Conservation (phyloP, 768 basidiomycete genomes). For the Dentipellis sp. region DNA sequence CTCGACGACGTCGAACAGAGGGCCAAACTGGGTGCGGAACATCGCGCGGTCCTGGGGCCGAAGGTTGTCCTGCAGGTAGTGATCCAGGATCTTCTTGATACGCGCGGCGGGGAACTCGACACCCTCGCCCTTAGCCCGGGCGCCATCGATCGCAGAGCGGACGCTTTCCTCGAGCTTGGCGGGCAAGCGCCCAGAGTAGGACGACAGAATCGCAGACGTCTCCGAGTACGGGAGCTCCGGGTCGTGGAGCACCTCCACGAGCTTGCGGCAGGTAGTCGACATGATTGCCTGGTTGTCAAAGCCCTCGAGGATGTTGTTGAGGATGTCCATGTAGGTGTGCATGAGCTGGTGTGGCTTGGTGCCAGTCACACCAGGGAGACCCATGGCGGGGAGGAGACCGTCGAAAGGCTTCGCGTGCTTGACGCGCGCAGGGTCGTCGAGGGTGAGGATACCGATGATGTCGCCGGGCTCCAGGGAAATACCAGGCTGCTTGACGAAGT, state of each 20-base stretch:
- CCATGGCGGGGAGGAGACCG: constrained; percentile 83
- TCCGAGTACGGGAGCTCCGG: constrained; percentile 87
- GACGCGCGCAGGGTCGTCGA: constrained; percentile 93
- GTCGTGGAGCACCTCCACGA: constrained; percentile 73
- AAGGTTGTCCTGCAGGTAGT: constrained; percentile 74
- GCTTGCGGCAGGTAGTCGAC: constrained; percentile 77
- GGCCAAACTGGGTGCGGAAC: constrained; percentile 63
- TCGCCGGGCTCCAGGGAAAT: constrained; percentile 95
- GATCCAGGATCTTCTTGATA: constrained; percentile 79
- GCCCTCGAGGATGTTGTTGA: constrained; percentile 90
- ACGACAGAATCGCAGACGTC: constrained; percentile 71
- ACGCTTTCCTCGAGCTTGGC: constrained; percentile 83
- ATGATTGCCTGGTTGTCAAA: constrained; percentile 95
- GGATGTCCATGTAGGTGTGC: constrained; percentile 57
- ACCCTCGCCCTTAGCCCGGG: constrained; percentile 61
- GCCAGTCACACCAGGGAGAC: constrained; percentile 76
- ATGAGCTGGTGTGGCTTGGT: constrained; percentile 87
- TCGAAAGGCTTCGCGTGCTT: constrained; percentile 99
- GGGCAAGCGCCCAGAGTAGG: constrained; percentile 90
- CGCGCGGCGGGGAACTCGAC: constrained; percentile 87
- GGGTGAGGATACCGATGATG: constrained; percentile 91
- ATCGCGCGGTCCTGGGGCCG: constrained; percentile 72
- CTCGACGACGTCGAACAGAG: constrained; percentile 69
- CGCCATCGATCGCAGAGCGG: constrained; percentile 65
- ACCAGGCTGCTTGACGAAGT: constrained; percentile 97